Base-by-base conservation (phyloP, 352 stramenopile species). In the Globisporangium viniferum region DNA sequence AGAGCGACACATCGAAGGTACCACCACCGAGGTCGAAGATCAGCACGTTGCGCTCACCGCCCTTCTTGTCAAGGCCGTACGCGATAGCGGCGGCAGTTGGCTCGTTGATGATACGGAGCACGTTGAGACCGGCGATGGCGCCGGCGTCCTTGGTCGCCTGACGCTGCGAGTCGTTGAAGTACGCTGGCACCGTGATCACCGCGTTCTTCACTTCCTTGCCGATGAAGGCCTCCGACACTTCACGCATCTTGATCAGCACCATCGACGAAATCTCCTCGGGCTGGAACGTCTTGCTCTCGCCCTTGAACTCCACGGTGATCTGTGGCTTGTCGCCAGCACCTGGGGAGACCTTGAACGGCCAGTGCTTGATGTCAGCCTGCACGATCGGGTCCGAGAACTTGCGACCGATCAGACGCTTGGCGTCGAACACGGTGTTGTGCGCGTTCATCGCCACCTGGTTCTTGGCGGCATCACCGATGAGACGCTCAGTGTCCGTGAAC, bases 31-130 rank as follows among this genome's bases (percentile, higher is more conserved):
- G 41, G 41, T 48, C 41, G 6, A 48, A 48, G 62, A 99, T 98
- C 31, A 99, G 77, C 49, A 99, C 92, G 67, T 98, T 99, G 70
- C 87, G 86, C 73, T 99, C 93, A 14, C 85, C 76, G 66, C 84
- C 92, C 75, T 98, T 98, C 78, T 97, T 97, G 81, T 99, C 95
- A 18, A 99, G 74, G 53, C 96, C 95, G 78, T 99, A 99, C 4
- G 93, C 94, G 70, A 98, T 95, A 67, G 95, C 95, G 29, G 95
- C 96, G n/a, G 96, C 96, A 14, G 96, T 99, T 12, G 95, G 95
- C 74, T 98, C 95, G 79, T 98, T 99, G 70, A 98, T 98, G 66
- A 98, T 98, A 73, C 95, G 91, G 46, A 98, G 72, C 18, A 98
- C 94, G 63, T 98, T 98, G 29, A 98, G 68, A 12, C 95, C 94